Base-by-base conservation (phyloP, 2,329 filamentous ascomycete species). In the Aspergillus intermedius region DNA sequence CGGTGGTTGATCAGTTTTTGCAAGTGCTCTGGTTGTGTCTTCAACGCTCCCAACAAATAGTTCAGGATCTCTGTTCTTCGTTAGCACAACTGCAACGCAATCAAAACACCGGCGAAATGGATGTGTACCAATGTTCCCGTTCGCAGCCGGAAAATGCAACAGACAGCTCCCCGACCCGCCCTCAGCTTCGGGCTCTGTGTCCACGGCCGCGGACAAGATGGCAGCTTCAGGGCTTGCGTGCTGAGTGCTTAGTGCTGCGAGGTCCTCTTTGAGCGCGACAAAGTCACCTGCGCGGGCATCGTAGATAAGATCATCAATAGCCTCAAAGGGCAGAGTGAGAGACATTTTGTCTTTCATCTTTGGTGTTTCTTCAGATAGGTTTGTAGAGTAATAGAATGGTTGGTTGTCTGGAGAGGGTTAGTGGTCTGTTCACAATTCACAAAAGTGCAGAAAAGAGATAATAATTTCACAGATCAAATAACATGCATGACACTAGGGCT, bases 291-390 rank as follows among this genome's bases (percentile, higher is more conserved):
- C 78, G 34, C 91, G 87, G 2, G 90, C 81, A 58, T 88, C 83
- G 74, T 95, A 96, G 57, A 97, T 81, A 56, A 97, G 79, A 70
- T 97, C 91, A 67, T 96, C 91, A 61, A 94, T 85, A 68, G 90
- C 82, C 46, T 95, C 91, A 65, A 87, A 83, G 44, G 80, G 80
- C 44, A 91, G 74, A 23, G 59, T 53, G 49, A 68, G 46, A 43
- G 60, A 46, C 51, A 60, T 55, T 44, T 49, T 55, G 28, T 46
- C 22, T 39, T 28, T 50, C 21, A 28, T 32, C 17, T 45, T 46
- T 45, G 44, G 6, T 47, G n/a, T 39, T 42, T n/a, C 23, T 41
- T 30, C 25, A 13, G 8, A 8, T 15, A 9, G 19, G 9, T 12
- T 10, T 19, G 22, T 44, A 30, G 5, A 12, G 17, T 46, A n/a